Base-by-base conservation (phyloP, 305 asterid species). In the Solanum hybrid region DNA sequence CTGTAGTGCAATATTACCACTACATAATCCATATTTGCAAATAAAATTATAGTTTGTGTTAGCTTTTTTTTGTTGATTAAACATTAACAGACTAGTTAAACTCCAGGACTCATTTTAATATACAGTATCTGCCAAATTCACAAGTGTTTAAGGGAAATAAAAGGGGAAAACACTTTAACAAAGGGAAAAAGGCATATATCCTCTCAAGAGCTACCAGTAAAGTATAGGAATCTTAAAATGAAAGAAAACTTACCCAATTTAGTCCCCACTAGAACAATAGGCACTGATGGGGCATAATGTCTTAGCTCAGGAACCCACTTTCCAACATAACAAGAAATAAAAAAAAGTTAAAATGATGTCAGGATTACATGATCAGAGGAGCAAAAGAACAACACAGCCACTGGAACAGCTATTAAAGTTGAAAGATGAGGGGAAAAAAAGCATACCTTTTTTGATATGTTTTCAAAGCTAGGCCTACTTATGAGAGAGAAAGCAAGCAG, bases 391-490 rank as follows among this genome's bases (percentile, higher is more conserved):
- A 31, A 57, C 88, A 57, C 88, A 85, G 5, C 46, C 76, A 57
- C 46, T 31, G 88, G 76, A 85, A 57, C 88, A 51, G 46, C 88
- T 51, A 87, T 86, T 46, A 86, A 83, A 89, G 61, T 89, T 89
- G 88, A 87, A 90, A 90, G 90, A 86, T 75, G 86, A 74, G 74
- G 37, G 76, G 51, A 18, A 61, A 87, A 57, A 89, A 86, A 46
- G 28, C 90, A 91, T 93, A 96, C 98, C 91, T 96, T 96, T 92
- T 96, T 96, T 26, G 97, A 96, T 40, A 96, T 95, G 92, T 96
- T 96, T 88, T 96, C 98, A 93, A 93, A 96, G 95, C 98, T 96
- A 89, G 98, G 98, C 95, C 96, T 94, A 89, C 98, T 96, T 90
- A 96, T 96, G 93, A 96, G 98, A 86, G 98, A 96, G 91, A 96